These are phyloP conservation scores for Yamadazyma taylorii DNA, from an alignment of 1,139 yeast species.

Conservation along the genomic window DNA sequence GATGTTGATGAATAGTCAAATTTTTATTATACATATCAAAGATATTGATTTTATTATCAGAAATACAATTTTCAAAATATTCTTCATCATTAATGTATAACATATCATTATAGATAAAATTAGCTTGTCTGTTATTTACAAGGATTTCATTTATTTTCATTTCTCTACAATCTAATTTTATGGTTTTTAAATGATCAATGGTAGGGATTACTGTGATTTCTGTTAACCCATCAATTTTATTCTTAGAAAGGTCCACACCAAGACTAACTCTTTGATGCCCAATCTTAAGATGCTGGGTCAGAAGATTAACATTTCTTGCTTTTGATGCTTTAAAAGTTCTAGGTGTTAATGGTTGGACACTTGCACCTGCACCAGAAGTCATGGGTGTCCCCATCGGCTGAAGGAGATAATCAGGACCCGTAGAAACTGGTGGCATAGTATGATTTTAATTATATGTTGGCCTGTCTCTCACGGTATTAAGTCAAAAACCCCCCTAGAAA, in stretches of 20 bases:
- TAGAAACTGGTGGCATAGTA: conserved; percentile 24
- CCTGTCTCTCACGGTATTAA: too few relatives aligned
- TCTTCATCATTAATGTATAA: conserved; percentile 39
- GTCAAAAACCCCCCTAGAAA: too few relatives aligned
- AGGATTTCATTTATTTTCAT: conserved; percentile 61
- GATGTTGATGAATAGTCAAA: conserved; percentile 58
- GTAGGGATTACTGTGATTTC: conserved; percentile 80
- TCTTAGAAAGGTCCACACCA: conserved; percentile 62
- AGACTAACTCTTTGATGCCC: conserved; percentile 70
- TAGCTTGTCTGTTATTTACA: conserved; percentile 49
- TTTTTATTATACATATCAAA: conserved; percentile 46
- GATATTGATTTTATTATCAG: conserved; percentile 26
- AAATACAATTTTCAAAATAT: conserved; percentile 20
- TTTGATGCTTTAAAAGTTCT: conserved; percentile 20
- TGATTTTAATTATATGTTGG: too few relatives aligned
- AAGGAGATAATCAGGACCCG: conserved; percentile 13
- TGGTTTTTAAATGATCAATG: conserved; percentile 53
- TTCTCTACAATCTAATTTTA: conserved; percentile 81
- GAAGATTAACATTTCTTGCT: conserved; percentile 25
- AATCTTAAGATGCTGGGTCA: conserved; percentile 48
- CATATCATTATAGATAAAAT: conserved; percentile 40
- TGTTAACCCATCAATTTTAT: conserved; percentile 66
- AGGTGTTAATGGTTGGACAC: conserved; percentile 19
- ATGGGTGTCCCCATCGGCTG: conserved; percentile 15
- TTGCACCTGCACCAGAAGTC: conserved; percentile 9